Conservation (phyloP, 345 rosid genomes). For the Euphorbia peplus region DNA sequence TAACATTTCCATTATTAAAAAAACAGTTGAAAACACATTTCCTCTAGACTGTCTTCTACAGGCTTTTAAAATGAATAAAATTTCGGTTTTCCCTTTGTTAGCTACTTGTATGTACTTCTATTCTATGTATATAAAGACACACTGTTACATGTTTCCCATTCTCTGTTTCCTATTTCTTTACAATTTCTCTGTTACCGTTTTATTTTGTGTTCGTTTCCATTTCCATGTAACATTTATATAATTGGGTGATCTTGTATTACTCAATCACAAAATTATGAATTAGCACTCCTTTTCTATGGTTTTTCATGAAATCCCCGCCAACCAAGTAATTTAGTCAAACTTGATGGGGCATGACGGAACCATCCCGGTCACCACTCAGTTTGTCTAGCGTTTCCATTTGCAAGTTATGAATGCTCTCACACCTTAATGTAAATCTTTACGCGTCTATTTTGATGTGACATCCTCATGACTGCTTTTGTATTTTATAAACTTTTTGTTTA, state of each 20-base stretch:
- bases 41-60: no score
- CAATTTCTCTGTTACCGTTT: no score
- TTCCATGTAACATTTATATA: no score
- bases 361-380: background rate
- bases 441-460: background rate
- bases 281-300: background rate
- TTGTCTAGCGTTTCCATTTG: background rate
- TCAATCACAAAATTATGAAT: constrained; percentile 1
- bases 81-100: no score
- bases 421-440: background rate
- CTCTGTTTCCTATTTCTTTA: no score
- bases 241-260: background rate
- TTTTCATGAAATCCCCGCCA: background rate
- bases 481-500: background rate
- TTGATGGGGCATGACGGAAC: background rate
- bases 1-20: no score
- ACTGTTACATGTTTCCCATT: no score
- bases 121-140: no score
- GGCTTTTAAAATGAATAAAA: no score
- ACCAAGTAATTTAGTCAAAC: constrained; percentile 1
- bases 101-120: no score
- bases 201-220: no score
- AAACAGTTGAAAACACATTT: no score
- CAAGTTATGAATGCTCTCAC: constrained; percentile 3
- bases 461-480: background rate